Base-by-base conservation (phyloP, 1,139 yeast genomes). In the Geotrichum histeridarum region DNA sequence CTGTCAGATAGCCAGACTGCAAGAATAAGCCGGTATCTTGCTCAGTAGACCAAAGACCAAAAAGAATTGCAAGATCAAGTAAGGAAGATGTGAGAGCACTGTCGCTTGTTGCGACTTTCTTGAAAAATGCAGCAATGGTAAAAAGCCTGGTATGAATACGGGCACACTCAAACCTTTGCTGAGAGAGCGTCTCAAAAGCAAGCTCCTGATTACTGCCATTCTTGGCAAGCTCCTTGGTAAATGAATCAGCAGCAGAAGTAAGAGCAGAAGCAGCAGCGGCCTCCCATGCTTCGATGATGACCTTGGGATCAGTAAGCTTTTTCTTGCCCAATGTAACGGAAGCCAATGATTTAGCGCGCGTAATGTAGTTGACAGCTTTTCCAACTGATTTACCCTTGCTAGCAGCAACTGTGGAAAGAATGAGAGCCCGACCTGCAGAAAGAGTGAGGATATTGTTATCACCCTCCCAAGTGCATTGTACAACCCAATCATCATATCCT, bases 381-480 rank as follows among this genome's bases (percentile, higher is more conserved):
- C 65, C 64, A 42, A 69, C 65, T 36, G 49, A 41, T 54, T 61
- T 58, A 41, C 69, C 70, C 45, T 58, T 57, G 42, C 60, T 61
- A 18, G 64, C 63, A 14, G 55, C 59, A 47, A 65, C 48, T 45
- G 62, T 60, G 31, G 64, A 57, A 60, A 67, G 70, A 48, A 69
- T 65, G 27, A 69, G 61, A 7, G 69, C 59, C 35, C 72, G 68
- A 61, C 95, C 96, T 60, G 87, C 82, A 56, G 87, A 83, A 70
- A 86, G 80, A 15, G 87, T 87, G 62, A 88, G 76, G 51, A 88
- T 84, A 67, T 83, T 87, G 74, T 88, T 88, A 70, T 88, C 96
- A 72, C 96, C 96, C 74, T 88, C 96, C 96, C 96, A 88, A 33
- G 96, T 88, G 73, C 94, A 86, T 74, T 88, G 95, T 45, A 88